A percentile compares a stretch with the other conserved stretches of the same genome.
Evolutionary conservation across 352 stramenopile genomes (phyloP).

Genomic region (Globisporangium paddicum): DNA sequence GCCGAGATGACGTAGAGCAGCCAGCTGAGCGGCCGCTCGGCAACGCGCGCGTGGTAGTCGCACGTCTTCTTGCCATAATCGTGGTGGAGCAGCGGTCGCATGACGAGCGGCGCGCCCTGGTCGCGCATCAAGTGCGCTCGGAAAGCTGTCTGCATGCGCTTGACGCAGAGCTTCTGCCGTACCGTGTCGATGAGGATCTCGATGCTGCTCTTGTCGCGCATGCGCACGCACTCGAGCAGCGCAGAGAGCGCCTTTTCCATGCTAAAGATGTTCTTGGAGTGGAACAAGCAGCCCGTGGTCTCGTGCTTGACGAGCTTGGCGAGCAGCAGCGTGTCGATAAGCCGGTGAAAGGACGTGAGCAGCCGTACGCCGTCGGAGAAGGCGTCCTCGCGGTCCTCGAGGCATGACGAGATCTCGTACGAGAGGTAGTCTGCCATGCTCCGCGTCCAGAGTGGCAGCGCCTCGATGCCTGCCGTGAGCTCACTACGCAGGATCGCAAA

Average conservation of each 20-base stretch:
- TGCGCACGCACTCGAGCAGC: slow-evolving; percentile 60
- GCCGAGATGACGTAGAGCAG: slow-evolving; percentile 52
- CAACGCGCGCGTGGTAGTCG: slow-evolving; percentile 23
- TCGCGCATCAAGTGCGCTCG: slow-evolving; percentile 59
- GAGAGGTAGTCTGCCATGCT: slow-evolving; percentile 44
- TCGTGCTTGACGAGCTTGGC: slow-evolving; percentile 53
- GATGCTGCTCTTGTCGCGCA: slow-evolving; percentile 52
- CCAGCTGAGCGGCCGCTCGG: slow-evolving; percentile 53
- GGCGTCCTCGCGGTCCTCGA: slow-evolving; percentile 33
- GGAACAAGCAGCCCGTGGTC: slow-evolving; percentile 38
- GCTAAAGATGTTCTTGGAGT: slow-evolving; percentile 48
- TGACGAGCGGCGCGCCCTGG: slow-evolving; percentile 58
- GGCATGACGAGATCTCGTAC: slow-evolving; percentile 47
- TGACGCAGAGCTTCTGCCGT: slow-evolving; percentile 63
- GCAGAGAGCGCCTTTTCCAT: slow-evolving; percentile 64
- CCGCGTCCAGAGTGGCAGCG: slow-evolving; percentile 50
- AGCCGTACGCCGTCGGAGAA: slow-evolving; percentile 48
- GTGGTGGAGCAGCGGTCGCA: slow-evolving; percentile 70
- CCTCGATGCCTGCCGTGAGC: slow-evolving; percentile 26
- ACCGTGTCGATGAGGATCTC: slow-evolving; percentile 70
- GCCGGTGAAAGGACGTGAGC: slow-evolving; percentile 52
- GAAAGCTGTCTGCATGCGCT: slow-evolving; percentile 68
- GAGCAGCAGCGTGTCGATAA: slow-evolving; percentile 47
- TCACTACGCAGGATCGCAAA: slow-evolving; percentile 51
- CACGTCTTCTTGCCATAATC: slow-evolving; percentile 37